These are phyloP conservation scores for Danielia reshetovae DNA, from an alignment of 805 yeast genomes.

Conservation along the genomic window DNA sequence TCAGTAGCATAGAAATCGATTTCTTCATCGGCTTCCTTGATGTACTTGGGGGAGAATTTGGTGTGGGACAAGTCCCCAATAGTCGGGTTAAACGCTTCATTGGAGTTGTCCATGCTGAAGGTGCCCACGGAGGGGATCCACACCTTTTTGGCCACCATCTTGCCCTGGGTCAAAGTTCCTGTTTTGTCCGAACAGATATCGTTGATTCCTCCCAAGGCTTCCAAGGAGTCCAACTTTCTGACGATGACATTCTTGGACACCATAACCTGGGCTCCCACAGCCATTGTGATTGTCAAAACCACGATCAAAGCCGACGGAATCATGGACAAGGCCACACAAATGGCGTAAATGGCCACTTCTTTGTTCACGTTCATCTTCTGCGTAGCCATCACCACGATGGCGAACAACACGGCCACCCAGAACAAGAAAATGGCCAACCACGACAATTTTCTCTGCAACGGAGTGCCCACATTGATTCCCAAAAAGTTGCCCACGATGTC, in stretches of 20 bases:
- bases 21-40: conserved; percentile 35
- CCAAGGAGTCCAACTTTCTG: conserved; percentile 71
- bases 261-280: conserved; percentile 74
- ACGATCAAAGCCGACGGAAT: conserved; percentile 79
- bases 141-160: conserved; percentile 66
- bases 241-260: conserved; percentile 68
- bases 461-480: conserved; percentile 78
- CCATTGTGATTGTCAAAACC: conserved; percentile 82
- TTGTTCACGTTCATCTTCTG: conserved; percentile 70
- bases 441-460: conserved; percentile 71
- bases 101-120: conserved; percentile 48
- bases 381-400: conserved; percentile 82
- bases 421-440: conserved; percentile 73
- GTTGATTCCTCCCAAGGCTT: conserved; percentile 74
- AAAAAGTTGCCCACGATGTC: conserved; percentile 64
- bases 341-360: conserved; percentile 84
- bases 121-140: conserved; percentile 68
- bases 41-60: conserved; percentile 32
- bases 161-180: conserved; percentile 78
- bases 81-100: conserved; percentile 62
- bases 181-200: conserved; percentile 82
- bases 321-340: conserved; percentile 80
- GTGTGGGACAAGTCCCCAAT: conserved; percentile 45
- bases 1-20: conserved; percentile 23
- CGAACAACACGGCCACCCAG: conserved; percentile 76